phyloP scores from a whole-genome alignment of 768 basidiomycete species.

The Mycena albidolilacea region DNA sequence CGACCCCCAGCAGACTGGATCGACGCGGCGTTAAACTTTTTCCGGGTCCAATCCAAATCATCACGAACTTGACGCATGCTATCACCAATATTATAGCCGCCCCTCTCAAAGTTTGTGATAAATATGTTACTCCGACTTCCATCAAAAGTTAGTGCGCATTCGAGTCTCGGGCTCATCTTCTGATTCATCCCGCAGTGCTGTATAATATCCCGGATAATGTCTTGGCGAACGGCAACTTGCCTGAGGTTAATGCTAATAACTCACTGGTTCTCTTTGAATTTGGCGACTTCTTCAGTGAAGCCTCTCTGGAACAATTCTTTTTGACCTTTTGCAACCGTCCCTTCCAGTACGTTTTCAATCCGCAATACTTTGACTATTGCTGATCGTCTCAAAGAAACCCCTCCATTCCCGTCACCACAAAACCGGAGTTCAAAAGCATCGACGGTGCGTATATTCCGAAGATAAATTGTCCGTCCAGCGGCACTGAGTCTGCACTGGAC shows the following conservation, averaged over 20 bases:
- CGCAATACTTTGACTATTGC: background rate
- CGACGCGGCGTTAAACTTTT: background rate
- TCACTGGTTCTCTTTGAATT: background rate
- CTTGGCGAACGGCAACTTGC: background rate
- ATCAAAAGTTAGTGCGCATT: background rate
- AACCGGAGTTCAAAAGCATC: background rate
- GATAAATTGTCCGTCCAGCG: background rate
- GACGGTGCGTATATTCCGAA: background rate
- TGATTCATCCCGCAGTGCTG: background rate
- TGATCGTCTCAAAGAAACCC: background rate
- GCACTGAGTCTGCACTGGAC: background rate
- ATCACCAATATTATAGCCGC: background rate
- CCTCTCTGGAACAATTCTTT: background rate
- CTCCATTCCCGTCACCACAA: background rate
- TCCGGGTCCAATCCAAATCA: background rate
- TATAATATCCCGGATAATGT: background rate
- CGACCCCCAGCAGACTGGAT: background rate
- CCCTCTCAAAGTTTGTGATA: background rate
- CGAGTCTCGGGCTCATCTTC: background rate
- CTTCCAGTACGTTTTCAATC: background rate
- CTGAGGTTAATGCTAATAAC: background rate
- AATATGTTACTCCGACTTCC: background rate
- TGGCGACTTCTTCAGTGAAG: background rate
- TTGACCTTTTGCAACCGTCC: background rate
- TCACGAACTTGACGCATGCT: background rate